These are phyloP conservation scores for Zizania latifolia DNA, from an alignment of 176 grass and related monocot species.

Conservation along the genomic window DNA sequence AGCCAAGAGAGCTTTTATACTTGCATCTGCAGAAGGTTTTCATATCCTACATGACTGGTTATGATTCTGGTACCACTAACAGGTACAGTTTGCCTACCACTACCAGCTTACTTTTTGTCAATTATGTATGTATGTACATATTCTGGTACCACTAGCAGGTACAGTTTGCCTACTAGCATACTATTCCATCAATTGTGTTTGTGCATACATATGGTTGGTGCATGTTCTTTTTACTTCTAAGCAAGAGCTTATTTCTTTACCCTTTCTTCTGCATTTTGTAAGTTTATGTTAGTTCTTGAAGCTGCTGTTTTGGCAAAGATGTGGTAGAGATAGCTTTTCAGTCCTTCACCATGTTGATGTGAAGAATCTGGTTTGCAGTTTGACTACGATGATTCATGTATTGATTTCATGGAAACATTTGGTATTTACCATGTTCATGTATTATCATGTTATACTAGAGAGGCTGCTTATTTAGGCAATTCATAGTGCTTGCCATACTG, in stretches of 20 bases:
- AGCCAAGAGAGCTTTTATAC: slow-evolving; percentile 82
- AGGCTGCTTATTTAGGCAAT: neutral
- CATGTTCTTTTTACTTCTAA: neutral
- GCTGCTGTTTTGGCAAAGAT: neutral
- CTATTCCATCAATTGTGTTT: neutral
- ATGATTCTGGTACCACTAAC: slow-evolving; percentile 76
- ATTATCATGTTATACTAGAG: neutral
- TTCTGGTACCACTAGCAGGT: slow-evolving; percentile 88
- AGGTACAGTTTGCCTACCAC: too few relatives aligned
- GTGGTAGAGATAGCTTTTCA: neutral
- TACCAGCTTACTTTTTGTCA: too few relatives aligned
- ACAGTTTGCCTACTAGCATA: slow-evolving; percentile 1
- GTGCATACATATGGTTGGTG: neutral
- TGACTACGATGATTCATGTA: neutral
- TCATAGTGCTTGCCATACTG: neutral
- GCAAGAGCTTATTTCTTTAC: slow-evolving; percentile 5
- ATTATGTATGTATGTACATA: too few relatives aligned
- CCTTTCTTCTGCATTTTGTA: neutral
- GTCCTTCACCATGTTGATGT: neutral
- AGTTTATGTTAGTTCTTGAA: slow-evolving; percentile 6
- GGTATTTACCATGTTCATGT: neutral
- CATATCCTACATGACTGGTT: slow-evolving; percentile 80
- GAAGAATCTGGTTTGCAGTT: neutral
- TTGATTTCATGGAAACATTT: neutral
- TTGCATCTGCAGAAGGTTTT: slow-evolving; percentile 83